Evolutionary conservation across 2,329 filamentous ascomycete species (phyloP).

Genomic region (Xylariomycetidae sp.): DNA sequence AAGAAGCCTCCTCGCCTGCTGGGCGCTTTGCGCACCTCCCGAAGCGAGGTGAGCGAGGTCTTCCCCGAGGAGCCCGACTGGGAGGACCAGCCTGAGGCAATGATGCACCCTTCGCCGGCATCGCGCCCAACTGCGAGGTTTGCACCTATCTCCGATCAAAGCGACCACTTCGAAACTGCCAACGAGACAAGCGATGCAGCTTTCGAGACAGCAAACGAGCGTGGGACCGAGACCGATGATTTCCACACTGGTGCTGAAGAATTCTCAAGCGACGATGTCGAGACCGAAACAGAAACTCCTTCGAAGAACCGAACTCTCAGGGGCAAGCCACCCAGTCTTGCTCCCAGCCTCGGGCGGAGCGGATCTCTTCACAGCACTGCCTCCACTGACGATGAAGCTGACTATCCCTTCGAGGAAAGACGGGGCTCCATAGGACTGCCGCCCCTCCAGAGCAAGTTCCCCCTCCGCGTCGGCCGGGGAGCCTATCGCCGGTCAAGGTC

Average conservation of each 20-base stretch:
- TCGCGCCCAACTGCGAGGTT: conserved; percentile 21
- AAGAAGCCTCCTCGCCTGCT: conserved; percentile 77
- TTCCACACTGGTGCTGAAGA: conserved; percentile 93
- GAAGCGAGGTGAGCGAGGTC: conserved; percentile 80
- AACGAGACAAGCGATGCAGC: conserved; percentile 66
- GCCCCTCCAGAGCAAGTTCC: conserved; percentile 60
- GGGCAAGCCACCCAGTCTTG: conserved; percentile 15
- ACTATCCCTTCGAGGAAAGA: conserved; percentile 48
- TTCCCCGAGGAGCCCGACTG: conserved; percentile 76
- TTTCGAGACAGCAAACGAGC: conserved; percentile 69
- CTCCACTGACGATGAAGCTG: conserved; percentile 68
- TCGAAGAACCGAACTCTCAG: conserved; percentile 31
- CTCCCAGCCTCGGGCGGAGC: conserved; percentile 25
- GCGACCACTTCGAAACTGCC: conserved; percentile 72
- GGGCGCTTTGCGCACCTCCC: conserved; percentile 66
- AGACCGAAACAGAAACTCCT: conserved; percentile 76
- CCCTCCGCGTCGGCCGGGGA: conserved; percentile 63
- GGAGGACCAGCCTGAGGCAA: conserved; percentile 70
- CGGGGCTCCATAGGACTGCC: conserved; percentile 58
- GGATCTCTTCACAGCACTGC: conserved; percentile 80
- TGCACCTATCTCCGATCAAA: conserved; percentile 38
- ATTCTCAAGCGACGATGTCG: conserved; percentile 60
- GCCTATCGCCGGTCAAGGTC: conserved; percentile 57
- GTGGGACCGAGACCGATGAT: conserved; percentile 80
- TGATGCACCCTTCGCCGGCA: conserved; percentile 37